Evolutionary conservation across 2,329 filamentous ascomycete genomes (phyloP).

Genomic region (Colletotrichum camelliae): DNA sequence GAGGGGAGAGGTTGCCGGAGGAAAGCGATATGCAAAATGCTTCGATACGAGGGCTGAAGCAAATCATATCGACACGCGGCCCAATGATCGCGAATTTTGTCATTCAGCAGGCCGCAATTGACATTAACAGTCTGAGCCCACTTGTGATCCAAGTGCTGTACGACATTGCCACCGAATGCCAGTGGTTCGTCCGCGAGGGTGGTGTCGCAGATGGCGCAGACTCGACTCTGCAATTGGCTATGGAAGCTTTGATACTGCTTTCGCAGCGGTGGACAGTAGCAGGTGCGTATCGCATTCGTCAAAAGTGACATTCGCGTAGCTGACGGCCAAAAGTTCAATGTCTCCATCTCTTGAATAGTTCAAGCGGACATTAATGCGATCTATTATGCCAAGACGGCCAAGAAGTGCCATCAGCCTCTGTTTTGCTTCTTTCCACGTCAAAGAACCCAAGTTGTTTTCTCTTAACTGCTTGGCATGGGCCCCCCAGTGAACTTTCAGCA

Average conservation of each 20-base stretch:
- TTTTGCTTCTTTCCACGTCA: background rate
- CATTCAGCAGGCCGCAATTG: background rate
- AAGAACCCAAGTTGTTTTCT: background rate
- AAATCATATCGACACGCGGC: background rate
- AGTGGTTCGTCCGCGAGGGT: slow-evolving; percentile 25
- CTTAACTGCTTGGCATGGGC: background rate
- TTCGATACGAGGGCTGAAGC: slow-evolving; percentile 4
- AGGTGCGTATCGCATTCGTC: background rate
- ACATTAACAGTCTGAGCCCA: background rate
- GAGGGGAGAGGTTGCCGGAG: background rate
- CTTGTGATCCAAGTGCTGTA: slow-evolving; percentile 2
- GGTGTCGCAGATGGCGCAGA: background rate
- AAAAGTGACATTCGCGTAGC: background rate
- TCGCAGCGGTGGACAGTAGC: background rate
- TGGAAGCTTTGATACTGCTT: background rate
- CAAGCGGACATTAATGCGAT: background rate
- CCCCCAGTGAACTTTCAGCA: background rate
- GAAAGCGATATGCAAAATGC: slow-evolving; percentile 24
- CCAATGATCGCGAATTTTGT: background rate
- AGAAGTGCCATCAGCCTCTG: background rate
- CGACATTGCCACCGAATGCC: slow-evolving; percentile 23
- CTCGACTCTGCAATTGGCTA: background rate
- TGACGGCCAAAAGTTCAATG: background rate
- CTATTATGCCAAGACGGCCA: background rate
- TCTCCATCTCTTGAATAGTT: background rate